Percentiles rank a stretch among this genome's conserved stretches.
Conservation (phyloP, 805 yeast genomes). For the Candida nanaspora region DNA sequence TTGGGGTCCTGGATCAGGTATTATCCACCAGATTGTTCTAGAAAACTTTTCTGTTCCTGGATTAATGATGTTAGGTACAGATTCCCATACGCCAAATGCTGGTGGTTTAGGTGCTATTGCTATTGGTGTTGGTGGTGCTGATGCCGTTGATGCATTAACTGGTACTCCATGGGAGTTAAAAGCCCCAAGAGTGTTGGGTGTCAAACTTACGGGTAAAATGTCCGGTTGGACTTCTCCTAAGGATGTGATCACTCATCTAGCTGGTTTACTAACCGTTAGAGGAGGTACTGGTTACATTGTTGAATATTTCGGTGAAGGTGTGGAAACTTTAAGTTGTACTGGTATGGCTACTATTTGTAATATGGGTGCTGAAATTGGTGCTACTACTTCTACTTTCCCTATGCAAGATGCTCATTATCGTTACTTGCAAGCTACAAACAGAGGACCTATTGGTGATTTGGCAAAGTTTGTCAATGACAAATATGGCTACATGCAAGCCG, state of each 20-base stretch:
- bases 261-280: constrained; percentile 91
- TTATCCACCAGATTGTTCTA: constrained; percentile 91
- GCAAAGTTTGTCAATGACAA: constrained; percentile 61
- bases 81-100: constrained; percentile 96
- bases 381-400: constrained; percentile 97
- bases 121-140: constrained; percentile 99
- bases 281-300: constrained; percentile 98
- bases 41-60: constrained; percentile 98
- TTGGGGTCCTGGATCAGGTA: constrained; percentile 99
- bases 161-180: constrained; percentile 95
- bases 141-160: constrained; percentile 95
- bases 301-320: constrained; percentile 96
- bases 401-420: constrained; percentile 84
- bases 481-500: constrained; percentile 70
- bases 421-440: constrained; percentile 80
- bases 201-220: constrained; percentile 85
- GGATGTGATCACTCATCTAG: constrained; percentile 88
- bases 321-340: constrained; percentile 84
- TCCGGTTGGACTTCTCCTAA: constrained; percentile 97
- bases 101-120: constrained; percentile 98
- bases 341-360: constrained; percentile 99
- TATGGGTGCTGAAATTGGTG: constrained; percentile 99
- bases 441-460: constrained; percentile 77
- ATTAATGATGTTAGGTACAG: constrained; percentile 92
- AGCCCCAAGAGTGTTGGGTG: constrained; percentile 95